A percentile compares a stretch with the other conserved stretches of the same genome.
These are phyloP conservation scores for Colletotrichum karsti DNA, from an alignment of 2,329 filamentous ascomycete species.

Conservation along the genomic window DNA sequence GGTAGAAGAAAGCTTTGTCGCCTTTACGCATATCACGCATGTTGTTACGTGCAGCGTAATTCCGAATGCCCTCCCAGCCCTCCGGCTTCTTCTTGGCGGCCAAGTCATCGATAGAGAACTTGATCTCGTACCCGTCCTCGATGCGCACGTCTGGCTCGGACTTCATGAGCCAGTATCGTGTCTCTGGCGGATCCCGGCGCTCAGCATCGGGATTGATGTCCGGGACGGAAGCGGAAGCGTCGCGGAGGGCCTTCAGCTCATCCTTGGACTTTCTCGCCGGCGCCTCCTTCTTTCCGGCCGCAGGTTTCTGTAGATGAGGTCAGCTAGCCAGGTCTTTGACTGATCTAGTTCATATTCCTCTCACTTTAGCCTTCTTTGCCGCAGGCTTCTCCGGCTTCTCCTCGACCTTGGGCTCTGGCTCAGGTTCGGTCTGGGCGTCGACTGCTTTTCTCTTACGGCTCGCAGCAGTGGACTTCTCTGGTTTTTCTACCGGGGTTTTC, in stretches of 20 bases:
- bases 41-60: conserved; percentile 76
- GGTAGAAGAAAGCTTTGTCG: conserved; percentile 96
- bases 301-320: not conserved
- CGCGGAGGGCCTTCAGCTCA: conserved; percentile 25
- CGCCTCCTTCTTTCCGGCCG: conserved; percentile 6
- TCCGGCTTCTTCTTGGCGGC: conserved; percentile 77
- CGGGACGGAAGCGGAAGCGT: conserved; percentile 35
- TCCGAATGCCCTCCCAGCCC: conserved; percentile 76
- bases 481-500: not conserved
- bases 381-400: not conserved
- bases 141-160: conserved; percentile 88
- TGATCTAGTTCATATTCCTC: not conserved
- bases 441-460: conserved; percentile 6
- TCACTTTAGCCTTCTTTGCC: conserved; percentile 23
- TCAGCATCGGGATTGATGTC: conserved; percentile 47
- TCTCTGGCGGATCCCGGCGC: conserved; percentile 40
- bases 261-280: conserved; percentile 9
- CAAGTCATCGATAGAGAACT: conserved; percentile 94
- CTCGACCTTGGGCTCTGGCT: not conserved
- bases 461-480: not conserved
- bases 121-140: conserved; percentile 88
- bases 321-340: not conserved
- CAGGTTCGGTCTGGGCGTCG: not conserved
- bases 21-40: conserved; percentile 91
- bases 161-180: conserved; percentile 82